A percentile compares a stretch with the other conserved stretches of the same genome.
Evolutionary conservation across 106 monocot genomes (phyloP).

Genomic region (Chionographis japonica): DNA sequence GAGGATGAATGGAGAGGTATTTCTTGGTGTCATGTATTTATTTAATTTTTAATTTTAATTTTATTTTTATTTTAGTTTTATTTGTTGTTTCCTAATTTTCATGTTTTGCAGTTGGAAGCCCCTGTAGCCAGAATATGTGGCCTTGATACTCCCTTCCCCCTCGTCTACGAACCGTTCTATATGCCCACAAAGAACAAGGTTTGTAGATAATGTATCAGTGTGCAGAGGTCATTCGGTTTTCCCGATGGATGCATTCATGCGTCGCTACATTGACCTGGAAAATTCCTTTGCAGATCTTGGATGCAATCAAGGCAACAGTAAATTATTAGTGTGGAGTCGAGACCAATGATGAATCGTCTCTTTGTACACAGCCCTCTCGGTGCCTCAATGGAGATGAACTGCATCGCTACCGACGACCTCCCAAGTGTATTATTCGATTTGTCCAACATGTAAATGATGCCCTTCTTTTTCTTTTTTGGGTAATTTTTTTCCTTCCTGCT

Average conservation of each 20-base stretch:
- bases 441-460: too few species aligned
- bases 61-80: too few species aligned
- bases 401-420: too few species aligned
- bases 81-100: neutral
- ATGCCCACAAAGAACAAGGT: conserved; percentile 98
- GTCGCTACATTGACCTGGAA: neutral
- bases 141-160: conserved; percentile 89
- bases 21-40: too few species aligned
- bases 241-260: neutral
- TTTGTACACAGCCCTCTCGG: too few species aligned
- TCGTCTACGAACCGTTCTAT: conserved; percentile 90
- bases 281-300: conserved; percentile 47
- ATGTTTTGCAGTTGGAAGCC: conserved; percentile 66
- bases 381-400: too few species aligned
- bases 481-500: too few species aligned
- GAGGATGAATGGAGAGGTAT: too few species aligned
- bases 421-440: too few species aligned
- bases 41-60: too few species aligned
- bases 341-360: too few species aligned
- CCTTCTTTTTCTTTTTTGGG: too few species aligned
- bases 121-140: conserved; percentile 88
- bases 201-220: neutral
- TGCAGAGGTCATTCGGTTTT: neutral
- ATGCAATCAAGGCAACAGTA: conserved; percentile 77
- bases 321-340: conserved; percentile 36